These are phyloP conservation scores for Tolypocladium amazonense DNA, from an alignment of 2,329 filamentous ascomycete genomes.

Conservation along the genomic window DNA sequence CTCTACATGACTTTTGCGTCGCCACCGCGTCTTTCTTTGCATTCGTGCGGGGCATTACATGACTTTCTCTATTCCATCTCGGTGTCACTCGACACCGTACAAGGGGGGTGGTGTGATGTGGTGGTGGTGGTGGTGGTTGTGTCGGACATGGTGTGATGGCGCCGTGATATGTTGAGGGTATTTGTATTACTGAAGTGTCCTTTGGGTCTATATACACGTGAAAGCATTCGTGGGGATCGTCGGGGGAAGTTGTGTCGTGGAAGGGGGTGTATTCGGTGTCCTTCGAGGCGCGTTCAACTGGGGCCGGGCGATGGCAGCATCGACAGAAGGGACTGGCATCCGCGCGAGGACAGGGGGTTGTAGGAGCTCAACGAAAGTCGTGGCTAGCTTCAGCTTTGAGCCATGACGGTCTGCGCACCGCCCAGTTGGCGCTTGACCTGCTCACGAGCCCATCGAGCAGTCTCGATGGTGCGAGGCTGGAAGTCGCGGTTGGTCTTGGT, in stretches of 20 bases:
- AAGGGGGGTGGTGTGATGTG: slow-evolving; percentile 6
- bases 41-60: slow-evolving; percentile 27
- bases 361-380: not conserved
- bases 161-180: slow-evolving; percentile 20
- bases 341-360: not conserved
- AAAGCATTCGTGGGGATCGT: slow-evolving; percentile 26
- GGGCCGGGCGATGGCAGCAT: not conserved
- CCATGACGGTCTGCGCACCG: slow-evolving; percentile 40
- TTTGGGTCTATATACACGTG: slow-evolving; percentile 27
- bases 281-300: not conserved
- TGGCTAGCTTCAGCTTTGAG: slow-evolving; percentile 27
- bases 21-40: slow-evolving; percentile 18
- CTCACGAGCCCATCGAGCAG: slow-evolving; percentile 93
- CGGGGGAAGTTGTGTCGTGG: slow-evolving; percentile 18
- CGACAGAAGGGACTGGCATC: not conserved
- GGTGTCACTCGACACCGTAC: slow-evolving; percentile 14
- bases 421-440: slow-evolving; percentile 87
- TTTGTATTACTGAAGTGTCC: slow-evolving; percentile 27
- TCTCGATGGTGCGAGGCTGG: slow-evolving; percentile 75
- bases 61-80: slow-evolving; percentile 30
- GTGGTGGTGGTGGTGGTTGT: not conserved
- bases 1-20: slow-evolving; percentile 31
- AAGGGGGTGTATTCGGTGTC: slow-evolving; percentile 5
- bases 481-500: slow-evolving; percentile 85
- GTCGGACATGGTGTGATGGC: slow-evolving; percentile 11